Evolutionary conservation across 805 yeast genomes (phyloP), one percentile per base, ranked within the genome.

Genomic region (Ogataea ramenticola): DNA sequence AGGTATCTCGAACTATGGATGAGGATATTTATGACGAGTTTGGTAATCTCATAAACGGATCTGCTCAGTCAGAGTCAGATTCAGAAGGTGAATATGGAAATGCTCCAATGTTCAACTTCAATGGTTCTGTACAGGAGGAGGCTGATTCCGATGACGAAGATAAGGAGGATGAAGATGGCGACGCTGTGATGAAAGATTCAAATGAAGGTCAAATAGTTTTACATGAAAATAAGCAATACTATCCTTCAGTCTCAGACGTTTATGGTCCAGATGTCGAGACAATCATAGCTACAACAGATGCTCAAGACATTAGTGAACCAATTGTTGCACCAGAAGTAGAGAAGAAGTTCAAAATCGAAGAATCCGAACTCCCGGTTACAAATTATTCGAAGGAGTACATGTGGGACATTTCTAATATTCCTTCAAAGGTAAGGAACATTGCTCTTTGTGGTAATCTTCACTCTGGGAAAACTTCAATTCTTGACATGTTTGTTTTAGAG

Each of bases 381-480:
- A 56, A 61, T 0, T 88, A 80, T 52, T 74, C 83, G 8, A 71
- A 85, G 43, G 75, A 77, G 4, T 91, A 81, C 51, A 69, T 87
- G 70, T 52, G 69, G 19, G 66, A 72, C 4, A 55, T 79, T 51
- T 44, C 63, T 5, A 48, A 52, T 10, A 52, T 77, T 1, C 88
- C 95, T 0, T 79, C 77, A 14, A 79, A 82, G 50, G 71, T 82
- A 9, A 71, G 95, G 40, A 90, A 85, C 60, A 65, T 90, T 16
- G 84, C 90, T 0, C 51, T 93, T 1, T 77, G 81, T n/a, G 99
- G 99, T 0, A 77, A 80, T 36, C 58, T 85, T 1, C 86, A 86
- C 52, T 80, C 87, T 5, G 99, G 99, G 1, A 93, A 93, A 63
- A 86, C 98, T 0, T 70, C 87, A 0, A 63, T 90, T 1, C 51